These are phyloP conservation scores for Nepenthes gracilis DNA, from an alignment of 148 eudicot genomes.

Conservation along the genomic window DNA sequence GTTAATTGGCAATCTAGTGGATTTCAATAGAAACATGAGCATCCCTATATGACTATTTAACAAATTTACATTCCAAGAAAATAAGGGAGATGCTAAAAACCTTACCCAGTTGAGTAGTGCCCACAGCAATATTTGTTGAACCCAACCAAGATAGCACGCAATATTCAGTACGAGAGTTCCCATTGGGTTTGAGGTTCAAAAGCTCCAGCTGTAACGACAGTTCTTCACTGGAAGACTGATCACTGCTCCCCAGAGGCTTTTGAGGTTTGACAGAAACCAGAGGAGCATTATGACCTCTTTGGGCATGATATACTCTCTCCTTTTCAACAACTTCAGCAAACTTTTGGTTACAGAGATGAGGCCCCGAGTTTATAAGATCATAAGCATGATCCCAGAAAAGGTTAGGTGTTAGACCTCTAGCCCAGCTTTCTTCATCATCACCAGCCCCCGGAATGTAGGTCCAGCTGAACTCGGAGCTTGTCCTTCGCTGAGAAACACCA, in stretches of 20 bases:
- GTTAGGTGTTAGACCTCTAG: constrained; percentile 68
- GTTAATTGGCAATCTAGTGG: too few relatives aligned
- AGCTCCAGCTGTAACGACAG: constrained; percentile 16
- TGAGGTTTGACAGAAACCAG: constrained; percentile 44
- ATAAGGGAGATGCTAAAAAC: background rate
- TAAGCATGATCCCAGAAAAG: constrained; percentile 82
- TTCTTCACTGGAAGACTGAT: constrained; percentile 12
- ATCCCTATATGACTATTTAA: too few relatives aligned
- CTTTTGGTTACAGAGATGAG: constrained; percentile 74
- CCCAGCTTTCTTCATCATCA: constrained; percentile 98
- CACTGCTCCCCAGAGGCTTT: constrained; percentile 13
- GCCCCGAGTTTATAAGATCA: constrained; percentile 67
- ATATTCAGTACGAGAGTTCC: constrained; percentile 14
- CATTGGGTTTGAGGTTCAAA: constrained; percentile 7
- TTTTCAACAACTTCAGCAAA: constrained; percentile 80
- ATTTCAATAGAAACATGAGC: too few relatives aligned
- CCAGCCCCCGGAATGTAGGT: constrained; percentile 95
- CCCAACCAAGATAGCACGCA: constrained; percentile 53
- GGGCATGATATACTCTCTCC: constrained; percentile 69
- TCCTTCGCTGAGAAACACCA: constrained; percentile 38
- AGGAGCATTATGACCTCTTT: constrained; percentile 82
- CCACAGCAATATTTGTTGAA: constrained; percentile 57
- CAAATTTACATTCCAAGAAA: too few relatives aligned
- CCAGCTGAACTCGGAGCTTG: constrained; percentile 87
- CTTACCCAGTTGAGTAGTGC: constrained; percentile 54